Conservation (phyloP, 208 protist species). For the Crithidia bombi region DNA sequence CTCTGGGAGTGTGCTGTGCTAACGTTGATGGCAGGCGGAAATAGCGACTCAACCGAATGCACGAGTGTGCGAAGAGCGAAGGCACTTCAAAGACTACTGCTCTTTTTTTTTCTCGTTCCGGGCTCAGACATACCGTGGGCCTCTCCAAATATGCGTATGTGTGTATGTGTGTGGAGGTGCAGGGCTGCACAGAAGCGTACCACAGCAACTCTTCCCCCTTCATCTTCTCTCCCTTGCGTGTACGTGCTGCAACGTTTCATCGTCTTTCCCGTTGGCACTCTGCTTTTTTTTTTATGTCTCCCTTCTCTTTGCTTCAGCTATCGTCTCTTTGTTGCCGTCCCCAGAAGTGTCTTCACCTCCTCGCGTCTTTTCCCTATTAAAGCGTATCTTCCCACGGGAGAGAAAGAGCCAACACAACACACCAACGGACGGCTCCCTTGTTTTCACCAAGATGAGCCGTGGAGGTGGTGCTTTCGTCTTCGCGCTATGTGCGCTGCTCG, state of each 20-base stretch:
- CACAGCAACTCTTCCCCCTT: not conserved
- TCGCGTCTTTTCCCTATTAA: slow-evolving; percentile 1
- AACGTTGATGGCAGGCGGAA: too few species aligned
- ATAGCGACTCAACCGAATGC: too few species aligned
- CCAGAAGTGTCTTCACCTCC: not conserved
- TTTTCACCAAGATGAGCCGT: slow-evolving; percentile 2
- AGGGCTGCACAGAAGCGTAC: too few species aligned
- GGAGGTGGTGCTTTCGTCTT: not conserved
- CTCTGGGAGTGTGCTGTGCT: too few species aligned
- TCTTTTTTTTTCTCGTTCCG: too few species aligned
- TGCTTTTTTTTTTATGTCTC: slow-evolving; percentile 6
- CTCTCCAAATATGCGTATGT: too few species aligned
- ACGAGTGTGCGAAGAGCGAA: too few species aligned
- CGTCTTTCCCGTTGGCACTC: not conserved
- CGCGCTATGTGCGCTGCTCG: slow-evolving; percentile 47
- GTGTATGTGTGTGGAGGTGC: too few species aligned
- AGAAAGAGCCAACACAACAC: not conserved
- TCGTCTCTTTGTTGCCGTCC: slow-evolving; percentile 11
- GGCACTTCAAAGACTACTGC: too few species aligned
- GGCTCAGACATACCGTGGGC: too few species aligned
- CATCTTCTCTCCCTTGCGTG: not conserved
- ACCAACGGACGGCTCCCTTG: not conserved
- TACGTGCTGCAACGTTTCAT: too few species aligned
- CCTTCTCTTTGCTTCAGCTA: not conserved
- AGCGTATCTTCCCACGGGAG: not conserved